A percentile compares a stretch with the other conserved stretches of the same genome.
These are phyloP conservation scores for Phialophora verrucosa DNA, from an alignment of 2,329 filamentous ascomycete species.

Conservation along the genomic window DNA sequence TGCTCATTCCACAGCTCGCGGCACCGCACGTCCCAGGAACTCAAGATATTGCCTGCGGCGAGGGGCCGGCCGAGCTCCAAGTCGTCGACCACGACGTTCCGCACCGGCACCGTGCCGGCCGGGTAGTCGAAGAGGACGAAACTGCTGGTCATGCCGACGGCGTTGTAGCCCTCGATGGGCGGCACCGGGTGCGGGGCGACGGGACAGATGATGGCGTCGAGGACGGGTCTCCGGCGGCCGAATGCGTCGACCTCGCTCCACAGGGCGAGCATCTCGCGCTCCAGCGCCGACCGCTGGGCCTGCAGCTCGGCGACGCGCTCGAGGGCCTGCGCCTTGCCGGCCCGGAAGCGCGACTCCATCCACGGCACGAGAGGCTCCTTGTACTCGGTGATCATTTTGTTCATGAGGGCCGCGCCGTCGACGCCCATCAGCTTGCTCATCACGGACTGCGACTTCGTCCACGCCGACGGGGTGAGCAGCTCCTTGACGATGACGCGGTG, in stretches of 20 bases:
- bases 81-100: constrained; percentile 57
- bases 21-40: constrained; percentile 67
- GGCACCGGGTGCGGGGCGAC: constrained; percentile 69
- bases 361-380: constrained; percentile 65
- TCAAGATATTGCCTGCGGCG: constrained; percentile 50
- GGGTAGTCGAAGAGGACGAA: constrained; percentile 69
- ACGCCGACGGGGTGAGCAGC: constrained; percentile 58
- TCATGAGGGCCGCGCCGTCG: constrained; percentile 62
- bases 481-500: constrained; percentile 61
- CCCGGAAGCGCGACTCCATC: constrained; percentile 59
- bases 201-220: constrained; percentile 69
- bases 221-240: constrained; percentile 46
- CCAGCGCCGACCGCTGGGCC: constrained; percentile 57
- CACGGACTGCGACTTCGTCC: constrained; percentile 62
- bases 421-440: constrained; percentile 64
- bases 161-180: constrained; percentile 66
- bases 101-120: constrained; percentile 62
- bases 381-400: constrained; percentile 62
- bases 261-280: constrained; percentile 61
- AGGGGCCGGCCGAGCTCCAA: constrained; percentile 54
- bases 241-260: constrained; percentile 53
- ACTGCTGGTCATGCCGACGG: constrained; percentile 65
- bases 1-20: constrained; percentile 61
- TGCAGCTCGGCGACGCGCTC: constrained; percentile 60
- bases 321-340: constrained; percentile 55